Conservation (phyloP, 148 eudicot genomes). For the Vaccinium corymbosum region DNA sequence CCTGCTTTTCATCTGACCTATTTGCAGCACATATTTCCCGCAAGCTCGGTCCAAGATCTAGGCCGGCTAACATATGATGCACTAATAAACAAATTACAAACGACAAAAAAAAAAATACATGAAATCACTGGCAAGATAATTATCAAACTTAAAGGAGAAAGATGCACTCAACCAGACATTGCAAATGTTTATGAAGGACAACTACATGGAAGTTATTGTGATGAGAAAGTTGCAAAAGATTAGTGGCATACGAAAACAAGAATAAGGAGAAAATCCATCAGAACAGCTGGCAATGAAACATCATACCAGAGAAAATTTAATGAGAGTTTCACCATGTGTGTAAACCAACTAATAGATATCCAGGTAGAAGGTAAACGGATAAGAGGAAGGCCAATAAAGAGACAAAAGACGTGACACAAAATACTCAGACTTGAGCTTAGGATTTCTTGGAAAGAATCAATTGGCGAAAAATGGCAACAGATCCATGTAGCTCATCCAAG, state of each 20-base stretch:
- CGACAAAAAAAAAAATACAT: neutral
- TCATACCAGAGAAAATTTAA: neutral
- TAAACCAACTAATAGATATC: neutral
- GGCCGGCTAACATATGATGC: conserved; percentile 36
- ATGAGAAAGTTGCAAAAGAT: neutral
- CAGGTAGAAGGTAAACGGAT: neutral
- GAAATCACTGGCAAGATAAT: neutral
- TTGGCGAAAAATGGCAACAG: neutral
- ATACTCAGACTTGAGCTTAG: neutral
- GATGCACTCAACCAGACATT: neutral
- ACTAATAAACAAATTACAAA: conserved; percentile 17
- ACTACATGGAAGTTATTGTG: neutral
- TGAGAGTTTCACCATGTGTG: neutral
- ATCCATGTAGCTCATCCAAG: neutral
- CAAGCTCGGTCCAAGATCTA: conserved; percentile 65
- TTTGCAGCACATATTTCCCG: conserved; percentile 87
- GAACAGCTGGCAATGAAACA: neutral
- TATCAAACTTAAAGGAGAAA: neutral
- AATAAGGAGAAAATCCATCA: neutral
- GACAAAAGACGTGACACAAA: neutral
- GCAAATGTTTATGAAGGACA: neutral
- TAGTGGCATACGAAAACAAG: neutral
- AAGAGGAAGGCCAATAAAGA: neutral
- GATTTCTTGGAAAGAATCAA: neutral
- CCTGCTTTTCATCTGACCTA: conserved; percentile 90